Percentiles rank a stretch among this genome's conserved stretches.
Evolutionary conservation across 805 yeast species (phyloP).

Genomic region (Teunomyces cretensis): DNA sequence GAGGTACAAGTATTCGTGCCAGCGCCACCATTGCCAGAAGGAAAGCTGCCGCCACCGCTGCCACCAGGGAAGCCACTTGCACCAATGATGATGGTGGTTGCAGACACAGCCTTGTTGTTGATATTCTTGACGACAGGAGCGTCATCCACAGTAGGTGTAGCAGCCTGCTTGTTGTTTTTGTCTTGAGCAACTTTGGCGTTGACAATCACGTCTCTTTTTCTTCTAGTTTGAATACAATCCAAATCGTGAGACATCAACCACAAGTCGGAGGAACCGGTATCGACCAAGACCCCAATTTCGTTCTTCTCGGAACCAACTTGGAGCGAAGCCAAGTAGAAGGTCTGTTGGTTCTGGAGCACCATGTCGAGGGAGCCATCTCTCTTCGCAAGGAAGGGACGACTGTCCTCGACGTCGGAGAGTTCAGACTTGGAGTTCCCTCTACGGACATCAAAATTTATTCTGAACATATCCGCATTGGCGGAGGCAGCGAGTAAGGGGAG

Average conservation of each 20-base stretch:
- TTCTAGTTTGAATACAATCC: slow-evolving; percentile 13
- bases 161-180: background rate
- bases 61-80: slow-evolving; percentile 4
- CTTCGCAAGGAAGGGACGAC: slow-evolving; percentile 14
- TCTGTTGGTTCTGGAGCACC: slow-evolving; percentile 22
- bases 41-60: slow-evolving; percentile 3
- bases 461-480: slow-evolving; percentile 9
- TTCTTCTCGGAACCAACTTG: slow-evolving; percentile 32
- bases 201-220: slow-evolving; percentile 6
- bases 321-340: slow-evolving; percentile 29
- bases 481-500: slow-evolving; percentile 6
- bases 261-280: slow-evolving; percentile 44
- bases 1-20: slow-evolving; percentile 38
- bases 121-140: background rate
- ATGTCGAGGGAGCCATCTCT: slow-evolving; percentile 19
- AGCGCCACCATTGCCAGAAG: slow-evolving; percentile 5
- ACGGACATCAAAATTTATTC: slow-evolving; percentile 19
- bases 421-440: slow-evolving; percentile 14
- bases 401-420: slow-evolving; percentile 7
- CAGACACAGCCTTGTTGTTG: background rate
- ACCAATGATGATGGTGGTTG: slow-evolving; percentile 3
- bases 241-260: slow-evolving; percentile 40
- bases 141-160: slow-evolving; percentile 1
- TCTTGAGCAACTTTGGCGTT: background rate
- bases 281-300: slow-evolving; percentile 31